Base-by-base conservation (phyloP, 2,329 filamentous ascomycete species). In the Colletotrichum melonis region DNA sequence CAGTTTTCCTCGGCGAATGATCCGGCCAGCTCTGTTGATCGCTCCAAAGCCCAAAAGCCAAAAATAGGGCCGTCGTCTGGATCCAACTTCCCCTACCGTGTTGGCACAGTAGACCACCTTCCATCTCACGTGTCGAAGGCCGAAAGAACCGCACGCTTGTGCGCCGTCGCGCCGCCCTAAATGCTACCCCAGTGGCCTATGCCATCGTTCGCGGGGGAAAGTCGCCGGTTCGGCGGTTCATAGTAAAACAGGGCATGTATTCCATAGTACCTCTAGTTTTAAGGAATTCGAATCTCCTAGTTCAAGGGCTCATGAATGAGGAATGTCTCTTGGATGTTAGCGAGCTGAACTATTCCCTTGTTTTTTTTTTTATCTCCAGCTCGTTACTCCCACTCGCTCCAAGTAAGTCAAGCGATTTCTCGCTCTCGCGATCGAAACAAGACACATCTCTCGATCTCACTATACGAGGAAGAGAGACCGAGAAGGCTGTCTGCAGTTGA, bases 111-210 rank as follows among this genome's bases (percentile, higher is more conserved):
- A 42, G 42, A 9, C 42, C 42, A 65, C 63, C 68, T 26, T 67
- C 57, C 69, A 49, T 57, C 60, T 30, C 69, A 68, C 69, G 64
- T 63, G 64, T 68, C 26, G 42, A 32, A 4, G 57, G 22, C 42
- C 63, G 35, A 35, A 63, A 57, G 35, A 59, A 70, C 62, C 65
- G 54, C 28, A 28, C 62, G 62, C 62, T 59, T 66, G 55, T 69
- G 67, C 67, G 67, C 58, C 19, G 42, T 19, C 60, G 38, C 38
- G 38, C 14, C 54, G 56, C 56, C 32, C 60, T 30, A 7, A 11
- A 19, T 32, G 52, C 22, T 28, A 28, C 52, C 28, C 38, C 38
- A 42, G 16, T 42, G 38, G 16, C 14, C 38, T 26, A 42, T 32
- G 54, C 26, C 22, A 11, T 19, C 19, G 22, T 59, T 38, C 30